phyloP scores from a whole-genome alignment of 805 yeast genomes.

The Wickerhamomyces sydowiorum region DNA sequence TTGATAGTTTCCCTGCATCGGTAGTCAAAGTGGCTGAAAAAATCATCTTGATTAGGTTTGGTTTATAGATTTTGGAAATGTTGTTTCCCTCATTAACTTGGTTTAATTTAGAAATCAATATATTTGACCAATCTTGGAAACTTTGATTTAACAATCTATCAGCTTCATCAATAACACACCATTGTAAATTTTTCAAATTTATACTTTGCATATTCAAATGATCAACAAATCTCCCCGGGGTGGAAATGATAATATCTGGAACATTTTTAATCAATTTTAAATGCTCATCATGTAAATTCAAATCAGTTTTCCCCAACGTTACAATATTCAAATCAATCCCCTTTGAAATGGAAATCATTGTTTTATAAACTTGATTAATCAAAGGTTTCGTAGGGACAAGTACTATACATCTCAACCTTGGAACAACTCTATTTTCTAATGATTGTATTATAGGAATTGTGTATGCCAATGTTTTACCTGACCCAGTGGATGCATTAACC shows the following conservation, averaged over 20 bases:
- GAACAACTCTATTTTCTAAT: slow-evolving; percentile 57
- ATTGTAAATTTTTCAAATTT: slow-evolving; percentile 47
- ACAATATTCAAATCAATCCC: slow-evolving; percentile 66
- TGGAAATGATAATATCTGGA: slow-evolving; percentile 66
- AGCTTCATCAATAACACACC: slow-evolving; percentile 74
- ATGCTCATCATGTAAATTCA: slow-evolving; percentile 58
- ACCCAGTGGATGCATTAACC: slow-evolving; percentile 93
- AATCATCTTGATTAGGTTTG: slow-evolving; percentile 55
- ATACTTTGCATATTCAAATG: slow-evolving; percentile 44
- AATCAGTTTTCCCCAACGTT: slow-evolving; percentile 48
- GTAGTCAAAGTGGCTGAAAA: slow-evolving; percentile 94
- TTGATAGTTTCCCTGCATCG: slow-evolving; percentile 80
- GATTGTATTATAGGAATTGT: slow-evolving; percentile 76
- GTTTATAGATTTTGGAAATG: slow-evolving; percentile 17
- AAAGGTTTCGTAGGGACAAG: slow-evolving; percentile 89
- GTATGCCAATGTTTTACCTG: slow-evolving; percentile 92
- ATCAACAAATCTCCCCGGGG: slow-evolving; percentile 84
- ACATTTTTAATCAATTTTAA: slow-evolving; percentile 35
- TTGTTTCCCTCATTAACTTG: slow-evolving; percentile 28
- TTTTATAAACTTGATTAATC: slow-evolving; percentile 71
- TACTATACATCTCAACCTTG: slow-evolving; percentile 67
- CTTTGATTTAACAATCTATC: slow-evolving; percentile 79
- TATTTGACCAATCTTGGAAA: slow-evolving; percentile 86
- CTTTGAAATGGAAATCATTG: slow-evolving; percentile 50
- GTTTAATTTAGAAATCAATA: slow-evolving; percentile 31